A percentile compares a stretch with the other conserved stretches of the same genome.
Conservation (phyloP, 257 asterid species). For the Solanum etuberosum region DNA sequence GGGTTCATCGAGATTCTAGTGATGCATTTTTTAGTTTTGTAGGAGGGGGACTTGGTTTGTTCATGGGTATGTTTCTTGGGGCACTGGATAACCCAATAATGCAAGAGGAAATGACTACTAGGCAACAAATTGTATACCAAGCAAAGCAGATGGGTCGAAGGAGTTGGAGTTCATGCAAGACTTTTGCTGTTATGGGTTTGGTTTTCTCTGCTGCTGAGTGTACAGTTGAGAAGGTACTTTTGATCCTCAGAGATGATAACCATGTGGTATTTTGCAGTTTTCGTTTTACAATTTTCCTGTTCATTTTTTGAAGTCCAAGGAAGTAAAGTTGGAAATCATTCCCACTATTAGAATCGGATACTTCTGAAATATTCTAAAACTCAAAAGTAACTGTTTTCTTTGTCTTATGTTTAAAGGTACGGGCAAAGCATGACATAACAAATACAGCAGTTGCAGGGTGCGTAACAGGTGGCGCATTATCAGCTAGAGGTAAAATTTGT, state of each 20-base stretch:
- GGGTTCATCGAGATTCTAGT: not conserved
- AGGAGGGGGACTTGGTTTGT: conserved; percentile 92
- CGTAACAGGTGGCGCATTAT: conserved; percentile 71
- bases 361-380: not conserved
- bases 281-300: not conserved
- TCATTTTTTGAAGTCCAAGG: not conserved
- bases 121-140: conserved; percentile 57
- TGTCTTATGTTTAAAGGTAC: conserved; percentile 40
- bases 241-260: not conserved
- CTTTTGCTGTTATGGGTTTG: conserved; percentile 92
- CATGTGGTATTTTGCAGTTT: not conserved
- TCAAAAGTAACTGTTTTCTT: not conserved
- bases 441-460: conserved; percentile 95
- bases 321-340: not conserved
- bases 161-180: conserved; percentile 96
- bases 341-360: not conserved
- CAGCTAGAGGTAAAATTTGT: conserved; percentile 61
- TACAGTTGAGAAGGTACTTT: conserved; percentile 59
- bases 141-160: conserved; percentile 94
- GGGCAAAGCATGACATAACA: conserved; percentile 85
- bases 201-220: conserved; percentile 86
- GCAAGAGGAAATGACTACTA: conserved; percentile 79
- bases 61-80: conserved; percentile 85
- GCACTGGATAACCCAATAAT: conserved; percentile 73
- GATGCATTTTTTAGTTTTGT: conserved; percentile 8